Conservation (phyloP, 2,329 filamentous ascomycete species). For the Arthrobotrys entomopaga region DNA sequence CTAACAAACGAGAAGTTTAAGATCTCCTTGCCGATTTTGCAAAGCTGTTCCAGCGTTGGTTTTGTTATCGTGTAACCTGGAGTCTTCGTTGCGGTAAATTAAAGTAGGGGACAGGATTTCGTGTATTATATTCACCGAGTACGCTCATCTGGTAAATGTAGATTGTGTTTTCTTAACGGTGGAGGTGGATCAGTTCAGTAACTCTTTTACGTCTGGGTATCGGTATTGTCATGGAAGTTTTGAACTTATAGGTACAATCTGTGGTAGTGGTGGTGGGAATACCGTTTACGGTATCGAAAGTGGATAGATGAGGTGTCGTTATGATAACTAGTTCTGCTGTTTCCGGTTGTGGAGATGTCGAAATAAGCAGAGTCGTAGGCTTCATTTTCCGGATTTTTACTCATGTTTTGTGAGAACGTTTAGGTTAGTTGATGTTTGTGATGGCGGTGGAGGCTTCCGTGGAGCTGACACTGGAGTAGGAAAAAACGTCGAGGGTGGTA, state of each 20-base stretch:
- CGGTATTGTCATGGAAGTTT: background rate
- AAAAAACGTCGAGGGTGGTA: background rate
- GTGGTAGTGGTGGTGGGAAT: slow-evolving; percentile 9
- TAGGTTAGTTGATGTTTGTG: slow-evolving; percentile 13
- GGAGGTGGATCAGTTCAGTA: background rate
- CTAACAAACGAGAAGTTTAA: background rate
- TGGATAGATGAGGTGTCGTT: slow-evolving; percentile 15
- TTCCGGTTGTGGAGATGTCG: slow-evolving; percentile 7
- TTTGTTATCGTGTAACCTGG: slow-evolving; percentile 11
- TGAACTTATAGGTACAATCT: slow-evolving; percentile 10
- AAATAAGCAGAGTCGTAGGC: slow-evolving; percentile 12
- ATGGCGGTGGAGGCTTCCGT: slow-evolving; percentile 10
- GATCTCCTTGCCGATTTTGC: slow-evolving; percentile 1
- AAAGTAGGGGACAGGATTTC: slow-evolving; percentile 9
- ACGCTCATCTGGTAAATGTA: slow-evolving; percentile 13
- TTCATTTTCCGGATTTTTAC: background rate
- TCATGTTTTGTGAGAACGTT: slow-evolving; percentile 3
- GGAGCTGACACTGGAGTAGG: slow-evolving; percentile 14
- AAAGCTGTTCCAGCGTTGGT: slow-evolving; percentile 6
- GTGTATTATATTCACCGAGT: slow-evolving; percentile 22
- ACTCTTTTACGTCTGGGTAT: background rate
- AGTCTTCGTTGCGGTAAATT: background rate
- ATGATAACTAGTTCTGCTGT: slow-evolving; percentile 18
- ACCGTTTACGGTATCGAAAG: slow-evolving; percentile 17
- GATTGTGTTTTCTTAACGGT: background rate